Percentiles rank a stretch among this genome's conserved stretches.
Evolutionary conservation across 139 green algal species (phyloP).

Genomic region (Chlorella sp.): DNA sequence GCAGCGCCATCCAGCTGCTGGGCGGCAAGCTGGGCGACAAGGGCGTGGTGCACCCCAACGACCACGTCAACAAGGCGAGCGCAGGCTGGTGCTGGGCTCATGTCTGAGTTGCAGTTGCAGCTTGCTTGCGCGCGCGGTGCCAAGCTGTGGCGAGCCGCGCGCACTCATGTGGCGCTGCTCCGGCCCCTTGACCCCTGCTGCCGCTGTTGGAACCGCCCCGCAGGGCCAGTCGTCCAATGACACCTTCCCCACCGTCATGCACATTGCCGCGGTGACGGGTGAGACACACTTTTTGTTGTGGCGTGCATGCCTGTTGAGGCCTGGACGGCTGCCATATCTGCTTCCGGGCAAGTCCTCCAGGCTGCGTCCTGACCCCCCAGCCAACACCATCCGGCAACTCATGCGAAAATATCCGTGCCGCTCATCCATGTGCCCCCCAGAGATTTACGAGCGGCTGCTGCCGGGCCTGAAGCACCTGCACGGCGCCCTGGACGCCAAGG

Average conservation of each 20-base stretch:
- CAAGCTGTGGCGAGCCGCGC: too few species aligned
- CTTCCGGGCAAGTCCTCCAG: too few species aligned
- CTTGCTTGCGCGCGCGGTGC: too few species aligned
- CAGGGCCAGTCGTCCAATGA: slow-evolving; percentile 94
- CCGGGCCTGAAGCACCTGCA: slow-evolving; percentile 79
- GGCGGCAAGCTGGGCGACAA: slow-evolving; percentile 85
- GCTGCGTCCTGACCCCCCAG: too few species aligned
- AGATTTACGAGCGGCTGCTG: slow-evolving; percentile 74
- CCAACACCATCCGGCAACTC: too few species aligned
- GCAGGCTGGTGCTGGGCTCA: too few species aligned
- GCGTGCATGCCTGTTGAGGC: background rate
- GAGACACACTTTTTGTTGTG: too few species aligned
- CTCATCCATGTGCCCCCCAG: slow-evolving; percentile 21
- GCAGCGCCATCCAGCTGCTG: slow-evolving; percentile 88
- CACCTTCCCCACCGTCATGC: slow-evolving; percentile 97
- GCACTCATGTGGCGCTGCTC: background rate
- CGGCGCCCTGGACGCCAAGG: slow-evolving; percentile 72
- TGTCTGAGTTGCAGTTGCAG: too few species aligned
- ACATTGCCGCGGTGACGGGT: slow-evolving; percentile 85
- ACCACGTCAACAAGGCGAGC: slow-evolving; percentile 89
- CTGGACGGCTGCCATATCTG: too few species aligned
- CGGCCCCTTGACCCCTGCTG: background rate
- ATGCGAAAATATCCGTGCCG: too few species aligned
- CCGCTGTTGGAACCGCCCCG: background rate
- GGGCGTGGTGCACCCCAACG: slow-evolving; percentile 91